These are phyloP conservation scores for Udeniomyces megalosporus DNA, from an alignment of 768 basidiomycete genomes.

Conservation along the genomic window DNA sequence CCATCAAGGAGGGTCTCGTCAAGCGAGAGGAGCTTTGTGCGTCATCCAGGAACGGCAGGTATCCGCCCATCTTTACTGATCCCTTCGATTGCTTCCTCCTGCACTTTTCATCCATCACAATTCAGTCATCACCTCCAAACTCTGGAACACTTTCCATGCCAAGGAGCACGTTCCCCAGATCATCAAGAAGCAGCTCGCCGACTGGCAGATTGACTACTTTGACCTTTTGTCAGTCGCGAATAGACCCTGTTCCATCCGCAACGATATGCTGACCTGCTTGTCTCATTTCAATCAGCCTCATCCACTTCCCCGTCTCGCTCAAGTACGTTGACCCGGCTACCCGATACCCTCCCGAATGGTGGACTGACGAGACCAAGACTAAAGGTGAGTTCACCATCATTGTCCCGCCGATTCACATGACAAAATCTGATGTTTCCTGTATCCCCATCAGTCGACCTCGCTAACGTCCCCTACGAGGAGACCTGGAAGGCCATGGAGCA, in stretches of 20 bases:
- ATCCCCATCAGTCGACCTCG: not conserved
- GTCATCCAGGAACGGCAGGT: not conserved
- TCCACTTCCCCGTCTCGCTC: slow-evolving; percentile 76
- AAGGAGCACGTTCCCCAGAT: slow-evolving; percentile 47
- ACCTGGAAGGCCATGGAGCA: slow-evolving; percentile 74
- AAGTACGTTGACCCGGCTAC: slow-evolving; percentile 54
- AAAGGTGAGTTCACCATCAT: slow-evolving; percentile 20
- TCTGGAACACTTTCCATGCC: slow-evolving; percentile 83
- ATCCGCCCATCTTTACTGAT: not conserved
- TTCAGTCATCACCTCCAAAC: slow-evolving; percentile 69
- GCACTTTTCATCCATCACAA: not conserved
- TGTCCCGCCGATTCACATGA: no score
- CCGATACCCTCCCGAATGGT: slow-evolving; percentile 68
- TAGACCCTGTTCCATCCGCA: slow-evolving; percentile 1
- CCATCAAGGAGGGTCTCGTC: slow-evolving; percentile 64
- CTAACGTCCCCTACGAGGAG: slow-evolving; percentile 55
- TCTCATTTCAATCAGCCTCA: slow-evolving; percentile 18
- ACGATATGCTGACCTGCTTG: not conserved
- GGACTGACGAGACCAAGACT: slow-evolving; percentile 42
- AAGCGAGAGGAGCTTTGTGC: slow-evolving; percentile 72
- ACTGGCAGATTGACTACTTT: slow-evolving; percentile 62
- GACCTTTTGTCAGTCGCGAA: slow-evolving; percentile 21
- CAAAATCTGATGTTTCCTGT: no score
- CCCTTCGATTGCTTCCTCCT: not conserved
- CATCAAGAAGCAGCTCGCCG: slow-evolving; percentile 47